These are phyloP conservation scores for Protomyces inundatus DNA, from an alignment of 1,139 yeast species.

Conservation along the genomic window DNA sequence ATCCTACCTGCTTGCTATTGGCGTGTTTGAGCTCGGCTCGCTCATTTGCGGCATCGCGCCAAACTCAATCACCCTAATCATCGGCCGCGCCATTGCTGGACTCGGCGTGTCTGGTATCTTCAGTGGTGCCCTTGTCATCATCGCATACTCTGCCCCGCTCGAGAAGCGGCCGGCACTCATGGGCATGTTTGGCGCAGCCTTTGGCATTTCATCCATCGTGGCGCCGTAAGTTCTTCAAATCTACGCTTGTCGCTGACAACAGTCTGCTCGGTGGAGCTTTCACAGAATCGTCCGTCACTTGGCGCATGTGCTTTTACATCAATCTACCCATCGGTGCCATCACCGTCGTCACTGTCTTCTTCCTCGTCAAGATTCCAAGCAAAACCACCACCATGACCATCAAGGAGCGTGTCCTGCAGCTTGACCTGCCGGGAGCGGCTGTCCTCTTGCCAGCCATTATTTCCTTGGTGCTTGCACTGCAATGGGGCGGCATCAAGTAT, in stretches of 20 bases:
- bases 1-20: constrained; percentile 48
- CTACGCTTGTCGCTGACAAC: constrained; percentile 56
- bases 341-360: constrained; percentile 46
- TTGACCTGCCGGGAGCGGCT: constrained; percentile 50
- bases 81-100: constrained; percentile 67
- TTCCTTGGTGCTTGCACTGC: constrained; percentile 47
- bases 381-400: constrained; percentile 40
- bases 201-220: constrained; percentile 45
- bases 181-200: constrained; percentile 40
- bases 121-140: constrained; percentile 54
- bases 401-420: constrained; percentile 40
- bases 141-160: constrained; percentile 58
- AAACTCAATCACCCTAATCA: constrained; percentile 57
- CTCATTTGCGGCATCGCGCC: constrained; percentile 51
- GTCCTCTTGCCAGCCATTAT: constrained; percentile 45
- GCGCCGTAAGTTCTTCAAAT: constrained; percentile 60
- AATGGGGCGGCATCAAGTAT: constrained; percentile 49
- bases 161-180: constrained; percentile 52
- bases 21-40: constrained; percentile 48
- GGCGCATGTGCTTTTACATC: constrained; percentile 79
- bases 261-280: constrained; percentile 60
- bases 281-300: constrained; percentile 51
- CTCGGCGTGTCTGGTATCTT: constrained; percentile 69
- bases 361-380: constrained; percentile 55
- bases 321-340: constrained; percentile 65